Evolutionary conservation across 768 basidiomycete species (phyloP).

Genomic region (Strobilomyces confusus): DNA sequence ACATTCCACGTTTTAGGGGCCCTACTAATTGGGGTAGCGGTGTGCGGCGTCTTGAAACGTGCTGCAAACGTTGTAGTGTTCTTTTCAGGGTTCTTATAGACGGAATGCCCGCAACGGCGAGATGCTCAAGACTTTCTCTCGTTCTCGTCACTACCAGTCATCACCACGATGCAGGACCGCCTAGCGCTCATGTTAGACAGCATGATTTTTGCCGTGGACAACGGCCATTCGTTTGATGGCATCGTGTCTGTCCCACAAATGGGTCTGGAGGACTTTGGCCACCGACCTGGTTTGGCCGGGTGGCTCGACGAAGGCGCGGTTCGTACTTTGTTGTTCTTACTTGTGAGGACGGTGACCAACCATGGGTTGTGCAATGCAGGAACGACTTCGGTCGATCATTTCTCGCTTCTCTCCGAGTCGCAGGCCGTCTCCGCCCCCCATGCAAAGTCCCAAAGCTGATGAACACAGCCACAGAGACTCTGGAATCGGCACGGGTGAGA

Average conservation of each 20-base stretch:
- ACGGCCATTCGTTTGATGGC: constrained; percentile 7
- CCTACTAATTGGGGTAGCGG: no score
- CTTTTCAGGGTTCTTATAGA: neutral
- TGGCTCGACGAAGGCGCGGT: neutral
- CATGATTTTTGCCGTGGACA: constrained; percentile 3
- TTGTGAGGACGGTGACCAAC: neutral
- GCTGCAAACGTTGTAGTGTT: neutral
- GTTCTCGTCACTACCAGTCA: neutral
- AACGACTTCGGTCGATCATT: neutral
- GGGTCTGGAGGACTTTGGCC: constrained; percentile 6
- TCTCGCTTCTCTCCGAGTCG: neutral
- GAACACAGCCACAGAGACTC: neutral
- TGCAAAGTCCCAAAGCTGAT: neutral
- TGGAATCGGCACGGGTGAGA: neutral
- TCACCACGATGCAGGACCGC: neutral
- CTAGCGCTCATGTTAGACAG: neutral
- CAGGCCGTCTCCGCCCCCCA: neutral
- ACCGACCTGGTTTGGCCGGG: constrained; percentile 1
- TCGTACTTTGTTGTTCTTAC: neutral
- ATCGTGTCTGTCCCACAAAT: constrained; percentile 8
- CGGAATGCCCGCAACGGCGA: neutral
- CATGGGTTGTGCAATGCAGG: neutral
- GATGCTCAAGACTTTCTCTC: neutral
- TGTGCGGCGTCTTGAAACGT: no score
- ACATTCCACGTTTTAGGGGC: neutral